A percentile compares a stretch with the other conserved stretches of the same genome.
Evolutionary conservation across 2,329 filamentous ascomycete genomes (phyloP).

Genomic region (Trichoderma polysporum): DNA sequence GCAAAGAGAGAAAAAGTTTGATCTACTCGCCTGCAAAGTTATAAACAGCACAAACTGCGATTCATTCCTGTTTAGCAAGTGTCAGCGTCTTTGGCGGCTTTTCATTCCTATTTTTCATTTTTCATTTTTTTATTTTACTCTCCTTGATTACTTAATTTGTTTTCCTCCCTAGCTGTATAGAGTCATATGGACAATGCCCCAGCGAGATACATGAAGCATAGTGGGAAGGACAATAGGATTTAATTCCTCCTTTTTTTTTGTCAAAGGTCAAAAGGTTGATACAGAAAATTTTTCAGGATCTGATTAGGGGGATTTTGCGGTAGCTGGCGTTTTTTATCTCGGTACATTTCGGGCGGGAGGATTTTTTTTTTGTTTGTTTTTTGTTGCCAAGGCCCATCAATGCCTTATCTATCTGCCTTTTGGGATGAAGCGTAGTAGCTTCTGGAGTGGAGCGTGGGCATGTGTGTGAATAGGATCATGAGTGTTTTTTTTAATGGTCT

Average conservation of each 20-base stretch:
- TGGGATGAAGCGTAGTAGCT: background rate
- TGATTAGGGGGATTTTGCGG: background rate
- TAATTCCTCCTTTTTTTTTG: background rate
- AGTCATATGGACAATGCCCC: background rate
- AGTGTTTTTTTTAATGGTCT: background rate
- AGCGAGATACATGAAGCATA: background rate
- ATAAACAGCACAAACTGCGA: background rate
- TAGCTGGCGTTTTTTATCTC: constrained; percentile 6
- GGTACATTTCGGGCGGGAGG: background rate
- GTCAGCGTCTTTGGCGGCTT: constrained; percentile 11
- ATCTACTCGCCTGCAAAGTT: background rate
- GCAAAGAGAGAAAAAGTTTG: background rate
- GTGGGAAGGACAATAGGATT: background rate
- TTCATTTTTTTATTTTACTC: background rate
- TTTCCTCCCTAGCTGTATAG: constrained; percentile 5
- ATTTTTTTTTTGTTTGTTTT: background rate
- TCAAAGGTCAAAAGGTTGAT: constrained; percentile 19
- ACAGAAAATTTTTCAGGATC: constrained; percentile 18
- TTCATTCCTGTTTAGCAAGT: background rate
- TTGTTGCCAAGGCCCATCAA: background rate
- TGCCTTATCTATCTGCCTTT: background rate
- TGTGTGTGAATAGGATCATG: background rate
- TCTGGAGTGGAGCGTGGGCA: background rate
- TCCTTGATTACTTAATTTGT: constrained; percentile 4
- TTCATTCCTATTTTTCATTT: background rate